Conservation (phyloP, 2,329 filamentous ascomycete genomes). For the Albophoma yamanashiensis region DNA sequence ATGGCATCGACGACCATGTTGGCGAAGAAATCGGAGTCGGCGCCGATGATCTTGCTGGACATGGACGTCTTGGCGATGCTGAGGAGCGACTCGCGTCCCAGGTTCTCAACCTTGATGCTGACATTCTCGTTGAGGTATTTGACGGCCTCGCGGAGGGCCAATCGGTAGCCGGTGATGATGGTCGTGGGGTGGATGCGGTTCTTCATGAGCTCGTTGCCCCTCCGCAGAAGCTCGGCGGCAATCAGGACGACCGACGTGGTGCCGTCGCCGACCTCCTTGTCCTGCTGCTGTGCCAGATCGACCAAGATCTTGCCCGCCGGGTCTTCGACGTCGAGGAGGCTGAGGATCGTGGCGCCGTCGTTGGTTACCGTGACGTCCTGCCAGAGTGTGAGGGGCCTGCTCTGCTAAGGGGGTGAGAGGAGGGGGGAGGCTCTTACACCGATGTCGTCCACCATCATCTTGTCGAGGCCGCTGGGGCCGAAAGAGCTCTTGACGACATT, state of each 20-base stretch:
- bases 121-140: constrained; percentile 99
- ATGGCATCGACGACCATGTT: constrained; percentile 97
- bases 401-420: not conserved
- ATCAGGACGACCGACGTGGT: constrained; percentile 97
- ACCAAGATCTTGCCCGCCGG: constrained; percentile 97
- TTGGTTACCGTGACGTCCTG: constrained; percentile 98
- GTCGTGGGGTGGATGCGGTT: constrained; percentile 99
- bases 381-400: not conserved
- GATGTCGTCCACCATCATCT: constrained; percentile 99
- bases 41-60: constrained; percentile 97
- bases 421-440: constrained; percentile 47
- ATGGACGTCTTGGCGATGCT: constrained; percentile 98
- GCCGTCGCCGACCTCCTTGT: constrained; percentile 97
- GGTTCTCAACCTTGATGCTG: constrained; percentile 85
- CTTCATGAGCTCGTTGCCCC: constrained; percentile 97
- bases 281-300: constrained; percentile 94
- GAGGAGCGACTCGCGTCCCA: constrained; percentile 81
- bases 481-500: constrained; percentile 99
- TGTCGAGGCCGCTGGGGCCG: constrained; percentile 91
- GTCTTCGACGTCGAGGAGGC: constrained; percentile 91
- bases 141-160: constrained; percentile 89
- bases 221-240: constrained; percentile 83
- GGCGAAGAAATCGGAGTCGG: constrained; percentile 92
- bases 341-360: constrained; percentile 94
- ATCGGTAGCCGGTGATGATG: constrained; percentile 95